These are phyloP conservation scores for Flaveria trinervia DNA, from an alignment of 129 eudicot genomes.

Conservation along the genomic window DNA sequence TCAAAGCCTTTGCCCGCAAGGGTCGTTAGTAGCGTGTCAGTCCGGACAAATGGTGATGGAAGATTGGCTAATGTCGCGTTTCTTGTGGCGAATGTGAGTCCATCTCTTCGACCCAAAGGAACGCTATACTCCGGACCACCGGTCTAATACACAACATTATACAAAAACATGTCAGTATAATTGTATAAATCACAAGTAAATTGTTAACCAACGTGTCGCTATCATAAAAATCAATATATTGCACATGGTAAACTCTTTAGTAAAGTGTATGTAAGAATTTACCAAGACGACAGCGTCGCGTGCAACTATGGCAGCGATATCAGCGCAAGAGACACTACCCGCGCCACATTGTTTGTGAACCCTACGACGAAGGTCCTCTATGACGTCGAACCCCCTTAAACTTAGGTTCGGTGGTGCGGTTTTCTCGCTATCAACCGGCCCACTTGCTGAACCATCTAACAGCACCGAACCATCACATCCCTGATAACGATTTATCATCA, in stretches of 20 bases:
- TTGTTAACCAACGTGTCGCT: too few relatives aligned
- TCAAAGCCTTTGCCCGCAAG: conserved; percentile 42
- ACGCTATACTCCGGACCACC: conserved; percentile 66
- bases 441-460: conserved; percentile 66
- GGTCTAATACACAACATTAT: conserved; percentile 31
- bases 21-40: conserved; percentile 40
- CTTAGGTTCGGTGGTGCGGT: conserved; percentile 59
- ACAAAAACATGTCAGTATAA: not conserved
- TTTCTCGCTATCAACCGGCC: conserved; percentile 59
- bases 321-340: conserved; percentile 57
- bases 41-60: conserved; percentile 48
- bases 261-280: conserved; percentile 7
- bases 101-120: conserved; percentile 62
- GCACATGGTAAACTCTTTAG: not conserved
- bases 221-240: too few relatives aligned
- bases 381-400: conserved; percentile 52
- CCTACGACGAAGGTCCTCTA: conserved; percentile 54
- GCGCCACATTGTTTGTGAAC: conserved; percentile 52
- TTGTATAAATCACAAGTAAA: too few relatives aligned
- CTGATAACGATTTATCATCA: conserved; percentile 24
- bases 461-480: conserved; percentile 80
- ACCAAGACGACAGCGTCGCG: conserved; percentile 67
- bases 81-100: conserved; percentile 53
- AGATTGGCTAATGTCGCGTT: conserved; percentile 56
- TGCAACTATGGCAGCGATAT: conserved; percentile 67